Evolutionary conservation across 345 rosid species (phyloP).

Genomic region (Punica granatum): DNA sequence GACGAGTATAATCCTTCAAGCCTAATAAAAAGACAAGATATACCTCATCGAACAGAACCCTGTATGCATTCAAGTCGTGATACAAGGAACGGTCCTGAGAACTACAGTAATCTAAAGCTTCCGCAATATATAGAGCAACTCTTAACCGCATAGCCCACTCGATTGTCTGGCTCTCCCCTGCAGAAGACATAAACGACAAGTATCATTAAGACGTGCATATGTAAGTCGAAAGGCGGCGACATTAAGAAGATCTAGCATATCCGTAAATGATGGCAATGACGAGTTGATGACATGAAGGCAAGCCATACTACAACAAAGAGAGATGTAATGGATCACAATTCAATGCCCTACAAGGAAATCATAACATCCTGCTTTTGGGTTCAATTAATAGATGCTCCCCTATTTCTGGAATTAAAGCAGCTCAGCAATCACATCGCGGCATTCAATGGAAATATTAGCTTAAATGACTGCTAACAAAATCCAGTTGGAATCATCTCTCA

Average conservation of each 20-base stretch:
- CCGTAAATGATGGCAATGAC: not conserved
- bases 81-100: slow-evolving; percentile 55
- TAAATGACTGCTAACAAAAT: not conserved
- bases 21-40: not conserved
- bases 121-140: slow-evolving; percentile 67
- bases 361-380: not conserved
- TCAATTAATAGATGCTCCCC: not conserved
- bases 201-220: not conserved
- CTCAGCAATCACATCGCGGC: not conserved
- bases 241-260: not conserved
- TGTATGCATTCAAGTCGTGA: slow-evolving; percentile 71
- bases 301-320: not conserved
- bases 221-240: no score
- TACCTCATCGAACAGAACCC: slow-evolving; percentile 89
- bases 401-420: not conserved
- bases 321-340: not conserved
- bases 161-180: slow-evolving; percentile 76
- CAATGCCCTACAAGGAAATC: not conserved
- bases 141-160: slow-evolving; percentile 72
- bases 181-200: slow-evolving; percentile 1
- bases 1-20: not conserved
- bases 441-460: not conserved
- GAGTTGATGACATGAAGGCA: not conserved
- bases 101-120: slow-evolving; percentile 73
- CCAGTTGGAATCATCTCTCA: not conserved